A percentile compares a stretch with the other conserved stretches of the same genome.
Conservation (phyloP, 768 basidiomycete genomes). For the Lyophyllum decastes region DNA sequence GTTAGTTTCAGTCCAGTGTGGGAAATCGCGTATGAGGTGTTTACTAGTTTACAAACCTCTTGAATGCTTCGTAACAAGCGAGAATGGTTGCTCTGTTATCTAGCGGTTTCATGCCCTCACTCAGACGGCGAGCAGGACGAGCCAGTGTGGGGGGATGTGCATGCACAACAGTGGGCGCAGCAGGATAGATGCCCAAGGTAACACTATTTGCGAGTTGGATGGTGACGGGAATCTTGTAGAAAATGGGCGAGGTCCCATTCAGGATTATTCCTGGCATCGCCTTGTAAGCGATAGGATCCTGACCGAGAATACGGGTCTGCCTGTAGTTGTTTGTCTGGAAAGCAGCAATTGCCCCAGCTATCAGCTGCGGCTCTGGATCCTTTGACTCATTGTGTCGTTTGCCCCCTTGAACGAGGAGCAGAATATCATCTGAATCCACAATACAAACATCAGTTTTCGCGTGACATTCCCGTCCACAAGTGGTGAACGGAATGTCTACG, state of each 20-base stretch:
- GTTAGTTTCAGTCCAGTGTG: too few species aligned
- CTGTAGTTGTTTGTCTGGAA: conserved; percentile 23
- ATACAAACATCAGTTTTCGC: conserved; percentile 34
- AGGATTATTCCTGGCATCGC: conserved; percentile 33
- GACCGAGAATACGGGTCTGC: conserved; percentile 7
- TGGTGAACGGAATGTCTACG: conserved; percentile 24
- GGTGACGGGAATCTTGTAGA: conserved; percentile 33
- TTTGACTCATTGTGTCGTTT: neutral
- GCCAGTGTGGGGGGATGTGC: conserved; percentile 18
- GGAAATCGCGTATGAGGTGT: too few species aligned
- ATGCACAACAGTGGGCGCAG: conserved; percentile 3
- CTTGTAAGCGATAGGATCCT: conserved; percentile 6
- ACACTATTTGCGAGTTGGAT: conserved; percentile 15
- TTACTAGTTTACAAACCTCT: conserved; percentile 9
- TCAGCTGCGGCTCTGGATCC: neutral
- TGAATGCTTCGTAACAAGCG: conserved; percentile 35
- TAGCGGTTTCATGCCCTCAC: conserved; percentile 32
- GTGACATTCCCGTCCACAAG: conserved; percentile 26
- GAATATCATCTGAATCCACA: conserved; percentile 13
- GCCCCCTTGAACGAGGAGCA: conserved; percentile 25
- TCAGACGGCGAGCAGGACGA: conserved; percentile 9
- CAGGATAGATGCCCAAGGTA: conserved; percentile 18
- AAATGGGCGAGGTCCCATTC: conserved; percentile 27
- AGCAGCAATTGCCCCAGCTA: conserved; percentile 19
- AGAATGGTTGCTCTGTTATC: conserved; percentile 27